Percentiles rank a stretch among this genome's conserved stretches.
Evolutionary conservation across 2,329 filamentous ascomycete genomes (phyloP).

Genomic region (Escovopsis weberi): DNA sequence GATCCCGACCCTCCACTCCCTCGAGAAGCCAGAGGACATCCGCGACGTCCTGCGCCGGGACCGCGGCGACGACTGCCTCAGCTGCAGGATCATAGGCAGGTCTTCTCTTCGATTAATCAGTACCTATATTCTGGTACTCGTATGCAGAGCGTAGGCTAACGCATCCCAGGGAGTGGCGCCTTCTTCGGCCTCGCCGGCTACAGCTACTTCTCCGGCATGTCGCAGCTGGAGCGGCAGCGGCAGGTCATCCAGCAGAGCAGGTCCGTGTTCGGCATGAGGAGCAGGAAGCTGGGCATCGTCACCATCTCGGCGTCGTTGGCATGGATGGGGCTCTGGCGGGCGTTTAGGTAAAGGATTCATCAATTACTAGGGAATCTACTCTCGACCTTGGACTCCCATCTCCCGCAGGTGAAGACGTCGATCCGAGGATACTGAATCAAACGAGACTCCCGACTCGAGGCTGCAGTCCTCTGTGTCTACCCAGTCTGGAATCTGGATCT

Average conservation of each 20-base stretch:
- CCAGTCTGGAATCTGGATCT: no score
- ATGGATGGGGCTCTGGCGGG: conserved; percentile 56
- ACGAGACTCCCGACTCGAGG: no score
- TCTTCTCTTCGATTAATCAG: no score
- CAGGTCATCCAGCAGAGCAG: conserved; percentile 53
- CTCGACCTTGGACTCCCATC: no score
- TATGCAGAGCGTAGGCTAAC: not conserved
- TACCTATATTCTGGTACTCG: not conserved
- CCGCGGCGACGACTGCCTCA: conserved; percentile 49
- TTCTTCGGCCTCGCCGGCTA: conserved; percentile 65
- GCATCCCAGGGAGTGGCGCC: conserved; percentile 48
- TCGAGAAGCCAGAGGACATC: conserved; percentile 47
- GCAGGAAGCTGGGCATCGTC: conserved; percentile 51
- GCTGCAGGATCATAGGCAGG: conserved; percentile 59
- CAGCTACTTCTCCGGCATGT: conserved; percentile 61
- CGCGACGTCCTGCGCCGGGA: conserved; percentile 42
- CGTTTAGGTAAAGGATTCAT: conserved; percentile 34
- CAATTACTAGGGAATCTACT: no score
- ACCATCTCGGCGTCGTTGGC: conserved; percentile 52
- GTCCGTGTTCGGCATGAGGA: conserved; percentile 58
- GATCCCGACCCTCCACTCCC: conserved; percentile 34
- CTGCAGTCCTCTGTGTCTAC: no score
- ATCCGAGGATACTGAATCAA: no score
- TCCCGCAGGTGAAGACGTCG: no score
- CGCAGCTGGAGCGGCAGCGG: conserved; percentile 53